Percentiles rank a stretch among this genome's conserved stretches.
Evolutionary conservation across 2,329 filamentous ascomycete genomes (phyloP).

Genomic region (Fusarium tjaetaba): DNA sequence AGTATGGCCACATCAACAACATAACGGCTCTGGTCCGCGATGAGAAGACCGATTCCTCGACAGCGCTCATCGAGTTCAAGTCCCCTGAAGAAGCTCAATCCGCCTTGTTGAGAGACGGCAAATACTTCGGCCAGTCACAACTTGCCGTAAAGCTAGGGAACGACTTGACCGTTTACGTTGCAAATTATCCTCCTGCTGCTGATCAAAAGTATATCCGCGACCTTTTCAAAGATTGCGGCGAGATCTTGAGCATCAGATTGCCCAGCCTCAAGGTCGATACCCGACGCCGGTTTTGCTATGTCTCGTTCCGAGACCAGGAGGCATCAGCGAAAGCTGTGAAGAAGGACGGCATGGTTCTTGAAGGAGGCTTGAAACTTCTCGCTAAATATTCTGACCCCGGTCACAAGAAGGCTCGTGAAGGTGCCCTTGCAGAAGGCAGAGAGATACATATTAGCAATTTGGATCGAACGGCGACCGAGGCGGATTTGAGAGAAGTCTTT

Average conservation of each 20-base stretch:
- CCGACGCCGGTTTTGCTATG: conserved; percentile 92
- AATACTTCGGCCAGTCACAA: conserved; percentile 77
- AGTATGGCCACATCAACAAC: conserved; percentile 85
- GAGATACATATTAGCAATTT: conserved; percentile 83
- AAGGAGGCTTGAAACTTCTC: conserved; percentile 73
- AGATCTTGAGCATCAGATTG: conserved; percentile 86
- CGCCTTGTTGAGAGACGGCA: conserved; percentile 83
- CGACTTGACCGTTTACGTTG: conserved; percentile 85
- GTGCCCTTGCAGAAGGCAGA: conserved; percentile 84
- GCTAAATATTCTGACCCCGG: conserved; percentile 87
- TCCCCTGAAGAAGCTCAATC: conserved; percentile 81
- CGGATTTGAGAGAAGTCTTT: conserved; percentile 77
- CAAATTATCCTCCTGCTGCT: conserved; percentile 85
- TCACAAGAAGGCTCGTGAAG: conserved; percentile 80
- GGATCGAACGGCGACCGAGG: conserved; percentile 68
- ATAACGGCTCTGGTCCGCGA: conserved; percentile 73
- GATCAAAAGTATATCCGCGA: conserved; percentile 76
- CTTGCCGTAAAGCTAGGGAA: conserved; percentile 80
- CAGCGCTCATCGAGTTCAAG: conserved; percentile 87
- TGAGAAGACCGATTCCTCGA: conserved; percentile 66
- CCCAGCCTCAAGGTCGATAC: conserved; percentile 91
- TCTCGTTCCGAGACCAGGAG: conserved; percentile 81
- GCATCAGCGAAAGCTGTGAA: conserved; percentile 76
- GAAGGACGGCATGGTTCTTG: conserved; percentile 76
- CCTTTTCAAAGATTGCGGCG: conserved; percentile 79